These are phyloP conservation scores for Pseudonitzschia pungens DNA, from an alignment of 108 stramenopile genomes.

Conservation along the genomic window DNA sequence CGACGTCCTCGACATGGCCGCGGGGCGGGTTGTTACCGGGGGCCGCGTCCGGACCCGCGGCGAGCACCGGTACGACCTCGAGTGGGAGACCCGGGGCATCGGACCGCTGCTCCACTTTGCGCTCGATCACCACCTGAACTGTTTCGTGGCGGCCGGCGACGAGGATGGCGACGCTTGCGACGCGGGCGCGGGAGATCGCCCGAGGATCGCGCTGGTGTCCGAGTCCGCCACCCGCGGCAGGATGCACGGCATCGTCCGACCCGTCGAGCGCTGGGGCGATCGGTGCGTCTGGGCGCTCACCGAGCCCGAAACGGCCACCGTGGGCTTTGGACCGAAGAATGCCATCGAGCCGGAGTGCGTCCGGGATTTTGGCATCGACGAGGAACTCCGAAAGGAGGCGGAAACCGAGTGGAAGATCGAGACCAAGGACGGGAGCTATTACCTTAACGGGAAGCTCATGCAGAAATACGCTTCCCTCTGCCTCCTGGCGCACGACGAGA, in stretches of 20 bases:
- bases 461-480: conserved; percentile 5
- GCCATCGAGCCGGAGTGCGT: not conserved
- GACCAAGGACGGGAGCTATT: conserved; percentile 1
- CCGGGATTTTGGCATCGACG: not conserved
- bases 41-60: not conserved
- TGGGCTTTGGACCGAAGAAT: not conserved
- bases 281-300: not conserved
- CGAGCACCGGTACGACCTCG: not conserved
- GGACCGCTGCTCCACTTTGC: not conserved
- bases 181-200: too few species aligned
- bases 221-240: not conserved
- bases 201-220: not conserved
- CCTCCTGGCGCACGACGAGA: not conserved
- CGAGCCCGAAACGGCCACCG: not conserved
- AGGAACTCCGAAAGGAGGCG: not conserved
- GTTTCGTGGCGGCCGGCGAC: too few species aligned
- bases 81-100: conserved; percentile 1
- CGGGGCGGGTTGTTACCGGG: not conserved
- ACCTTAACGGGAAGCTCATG: not conserved
- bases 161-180: too few species aligned
- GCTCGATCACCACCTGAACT: not conserved
- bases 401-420: not conserved
- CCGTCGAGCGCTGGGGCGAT: not conserved
- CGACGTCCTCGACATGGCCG: not conserved
- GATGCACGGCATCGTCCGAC: not conserved